A percentile compares a stretch with the other conserved stretches of the same genome.
Evolutionary conservation across 495 filamentous ascomycete genomes (phyloP).

Genomic region (Articulospora tetracladia): DNA sequence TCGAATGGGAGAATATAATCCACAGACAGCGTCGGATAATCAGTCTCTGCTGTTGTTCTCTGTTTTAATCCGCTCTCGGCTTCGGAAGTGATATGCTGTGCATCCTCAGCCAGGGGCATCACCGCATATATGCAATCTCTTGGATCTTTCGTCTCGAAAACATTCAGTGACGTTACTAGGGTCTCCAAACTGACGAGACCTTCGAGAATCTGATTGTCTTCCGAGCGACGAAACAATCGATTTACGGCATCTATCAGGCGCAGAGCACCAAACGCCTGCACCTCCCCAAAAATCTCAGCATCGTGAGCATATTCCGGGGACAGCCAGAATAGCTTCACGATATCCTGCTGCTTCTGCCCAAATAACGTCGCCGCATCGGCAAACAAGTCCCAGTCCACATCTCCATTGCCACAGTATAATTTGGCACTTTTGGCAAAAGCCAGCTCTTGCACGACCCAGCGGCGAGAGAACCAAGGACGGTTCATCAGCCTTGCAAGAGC

Average conservation of each 20-base stretch:
- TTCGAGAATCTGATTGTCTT: slow-evolving; percentile 6
- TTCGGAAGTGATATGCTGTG: not conserved
- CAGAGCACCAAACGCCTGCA: slow-evolving; percentile 27
- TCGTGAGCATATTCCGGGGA: slow-evolving; percentile 1
- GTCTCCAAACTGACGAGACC: slow-evolving; percentile 8
- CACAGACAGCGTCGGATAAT: not conserved
- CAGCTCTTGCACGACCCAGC: slow-evolving; percentile 37
- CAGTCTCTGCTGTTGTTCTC: not conserved
- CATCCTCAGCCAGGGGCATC: slow-evolving; percentile 1
- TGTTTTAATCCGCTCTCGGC: not conserved
- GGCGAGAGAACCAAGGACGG: slow-evolving; percentile 31
- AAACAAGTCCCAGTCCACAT: slow-evolving; percentile 6
- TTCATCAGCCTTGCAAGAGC: slow-evolving; percentile 30
- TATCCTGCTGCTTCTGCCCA: slow-evolving; percentile 7
- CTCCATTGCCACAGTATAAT: slow-evolving; percentile 7
- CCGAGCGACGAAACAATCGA: slow-evolving; percentile 28
- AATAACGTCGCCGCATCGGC: slow-evolving; percentile 8
- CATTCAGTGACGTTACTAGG: slow-evolving; percentile 4
- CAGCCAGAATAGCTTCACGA: slow-evolving; percentile 4
- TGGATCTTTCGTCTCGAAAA: slow-evolving; percentile 2
- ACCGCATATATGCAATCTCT: slow-evolving; percentile 12
- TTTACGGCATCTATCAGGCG: slow-evolving; percentile 32
- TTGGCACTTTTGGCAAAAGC: slow-evolving; percentile 25
- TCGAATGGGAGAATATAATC: slow-evolving; percentile 3
- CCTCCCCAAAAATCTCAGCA: slow-evolving; percentile 19